Evolutionary conservation across 331 rosid species (phyloP).

Genomic region (Rosa hybrid): DNA sequence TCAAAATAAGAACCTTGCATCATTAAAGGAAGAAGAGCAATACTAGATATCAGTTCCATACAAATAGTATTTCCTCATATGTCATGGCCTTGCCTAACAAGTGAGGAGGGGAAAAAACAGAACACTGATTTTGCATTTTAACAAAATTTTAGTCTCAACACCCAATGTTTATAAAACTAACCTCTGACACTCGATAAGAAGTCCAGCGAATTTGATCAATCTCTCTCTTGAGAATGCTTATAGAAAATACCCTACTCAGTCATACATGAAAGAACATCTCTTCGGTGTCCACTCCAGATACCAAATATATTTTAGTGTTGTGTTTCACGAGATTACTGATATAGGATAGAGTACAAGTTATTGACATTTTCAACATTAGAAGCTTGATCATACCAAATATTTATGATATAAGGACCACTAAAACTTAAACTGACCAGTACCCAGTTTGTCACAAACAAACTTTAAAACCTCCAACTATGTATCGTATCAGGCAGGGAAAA

Average conservation of each 20-base stretch:
- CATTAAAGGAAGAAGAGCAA: conserved; percentile 18
- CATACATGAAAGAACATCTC: neutral
- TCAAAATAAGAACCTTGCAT: conserved; percentile 89
- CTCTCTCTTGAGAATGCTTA: neutral
- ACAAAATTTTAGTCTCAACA: too few relatives aligned
- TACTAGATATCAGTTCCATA: neutral
- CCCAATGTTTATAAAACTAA: neutral
- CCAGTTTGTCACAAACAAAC: conserved; percentile 8
- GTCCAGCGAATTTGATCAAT: neutral
- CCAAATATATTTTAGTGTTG: neutral
- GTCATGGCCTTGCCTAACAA: neutral
- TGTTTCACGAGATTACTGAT: neutral
- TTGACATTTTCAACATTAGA: neutral
- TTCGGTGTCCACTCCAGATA: neutral
- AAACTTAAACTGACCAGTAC: neutral
- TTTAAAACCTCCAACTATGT: conserved; percentile 9
- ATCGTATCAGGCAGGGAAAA: conserved; percentile 25
- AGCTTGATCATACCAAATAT: neutral
- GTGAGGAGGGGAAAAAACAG: neutral
- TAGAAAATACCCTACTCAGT: neutral
- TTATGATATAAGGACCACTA: neutral
- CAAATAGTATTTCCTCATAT: conserved; percentile 14
- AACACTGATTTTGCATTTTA: too few relatives aligned
- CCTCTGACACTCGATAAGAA: neutral
- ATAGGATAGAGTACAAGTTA: neutral